These are phyloP conservation scores for Termitomyces sp. DNA, from an alignment of 768 basidiomycete species.

Conservation along the genomic window DNA sequence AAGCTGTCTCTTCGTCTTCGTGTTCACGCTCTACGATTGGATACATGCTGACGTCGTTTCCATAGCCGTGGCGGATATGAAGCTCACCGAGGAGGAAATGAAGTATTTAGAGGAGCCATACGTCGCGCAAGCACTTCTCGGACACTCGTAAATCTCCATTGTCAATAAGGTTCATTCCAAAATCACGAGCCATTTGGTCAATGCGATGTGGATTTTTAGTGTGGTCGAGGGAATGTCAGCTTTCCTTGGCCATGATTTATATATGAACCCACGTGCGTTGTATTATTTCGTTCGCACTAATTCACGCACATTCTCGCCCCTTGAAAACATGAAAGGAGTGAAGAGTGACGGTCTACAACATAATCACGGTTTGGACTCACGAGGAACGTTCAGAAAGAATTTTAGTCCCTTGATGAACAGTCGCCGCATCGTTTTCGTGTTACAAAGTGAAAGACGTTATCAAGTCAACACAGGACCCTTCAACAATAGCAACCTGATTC, in stretches of 20 bases:
- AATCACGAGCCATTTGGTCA: not conserved
- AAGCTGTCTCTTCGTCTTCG: not conserved
- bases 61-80: constrained; percentile 37
- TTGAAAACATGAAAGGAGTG: no score
- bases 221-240: no score
- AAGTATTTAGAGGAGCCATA: constrained; percentile 54
- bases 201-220: not conserved
- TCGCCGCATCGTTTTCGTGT: no score
- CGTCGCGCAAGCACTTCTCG: not conserved
- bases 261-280: no score
- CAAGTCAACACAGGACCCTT: not conserved
- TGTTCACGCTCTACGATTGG: not conserved
- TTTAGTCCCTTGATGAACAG: no score
- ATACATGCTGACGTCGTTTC: not conserved
- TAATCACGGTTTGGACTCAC: no score
- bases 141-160: not conserved
- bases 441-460: not conserved
- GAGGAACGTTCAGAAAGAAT: no score
- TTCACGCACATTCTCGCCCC: no score
- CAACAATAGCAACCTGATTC: not conserved
- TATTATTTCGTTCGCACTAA: no score
- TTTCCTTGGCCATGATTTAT: no score
- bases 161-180: no score
- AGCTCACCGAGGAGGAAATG: constrained; percentile 51
- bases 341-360: no score